Percentiles rank a stretch among this genome's conserved stretches.
Conservation (phyloP, 805 yeast species). For the Candida morakotiae region DNA sequence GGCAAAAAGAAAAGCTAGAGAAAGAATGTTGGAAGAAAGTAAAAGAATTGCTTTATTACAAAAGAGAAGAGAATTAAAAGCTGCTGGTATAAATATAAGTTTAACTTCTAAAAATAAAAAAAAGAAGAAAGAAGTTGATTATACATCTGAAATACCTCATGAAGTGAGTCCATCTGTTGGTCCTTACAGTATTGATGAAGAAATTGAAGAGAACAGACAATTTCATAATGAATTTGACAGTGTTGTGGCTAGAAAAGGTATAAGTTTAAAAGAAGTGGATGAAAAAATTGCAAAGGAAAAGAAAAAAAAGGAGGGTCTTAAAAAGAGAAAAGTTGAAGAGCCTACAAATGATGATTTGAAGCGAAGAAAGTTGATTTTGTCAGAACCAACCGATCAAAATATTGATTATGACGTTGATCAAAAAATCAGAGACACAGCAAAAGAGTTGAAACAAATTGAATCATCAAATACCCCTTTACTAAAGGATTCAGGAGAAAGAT, state of each 20-base stretch:
- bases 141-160: conserved; percentile 77
- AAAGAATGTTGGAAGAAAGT: conserved; percentile 75
- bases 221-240: conserved; percentile 41
- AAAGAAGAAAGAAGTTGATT: conserved; percentile 64
- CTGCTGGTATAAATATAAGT: conserved; percentile 63
- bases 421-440: conserved; percentile 17
- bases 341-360: conserved; percentile 18
- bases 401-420: conserved; percentile 22
- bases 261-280: conserved; percentile 34
- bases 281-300: conserved; percentile 24
- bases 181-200: conserved; percentile 63
- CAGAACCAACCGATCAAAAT: conserved; percentile 16
- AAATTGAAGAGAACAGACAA: conserved; percentile 37
- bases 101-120: conserved; percentile 51
- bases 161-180: conserved; percentile 70
- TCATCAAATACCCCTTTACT: neutral
- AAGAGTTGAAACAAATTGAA: conserved; percentile 3
- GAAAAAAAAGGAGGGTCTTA: conserved; percentile 13
- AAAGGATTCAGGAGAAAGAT: neutral
- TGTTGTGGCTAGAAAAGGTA: conserved; percentile 42
- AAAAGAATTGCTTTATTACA: conserved; percentile 72
- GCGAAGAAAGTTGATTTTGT: conserved; percentile 24
- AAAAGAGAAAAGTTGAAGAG: conserved; percentile 17
- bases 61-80: conserved; percentile 74
- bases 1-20: conserved; percentile 86